A percentile compares a stretch with the other conserved stretches of the same genome.
Evolutionary conservation across 805 yeast species (phyloP).

Genomic region (Metschnikowia dekortorum): DNA sequence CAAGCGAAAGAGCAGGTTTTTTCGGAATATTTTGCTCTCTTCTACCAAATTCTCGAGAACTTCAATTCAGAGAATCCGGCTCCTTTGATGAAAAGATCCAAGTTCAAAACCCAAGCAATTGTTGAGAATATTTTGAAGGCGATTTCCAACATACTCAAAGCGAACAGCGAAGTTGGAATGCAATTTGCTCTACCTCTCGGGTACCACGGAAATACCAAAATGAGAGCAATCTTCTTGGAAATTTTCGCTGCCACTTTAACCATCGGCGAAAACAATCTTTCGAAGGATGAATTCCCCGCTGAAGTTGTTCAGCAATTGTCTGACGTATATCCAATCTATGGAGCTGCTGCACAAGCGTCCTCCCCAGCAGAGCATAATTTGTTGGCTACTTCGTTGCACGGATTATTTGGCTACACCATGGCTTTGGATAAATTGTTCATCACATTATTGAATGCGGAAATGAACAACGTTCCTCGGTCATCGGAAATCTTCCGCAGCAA

Average conservation of each 20-base stretch:
- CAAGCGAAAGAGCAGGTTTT: slow-evolving; percentile 59
- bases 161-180: slow-evolving; percentile 75
- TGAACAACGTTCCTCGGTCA: slow-evolving; percentile 52
- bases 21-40: slow-evolving; percentile 63
- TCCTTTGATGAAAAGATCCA: slow-evolving; percentile 22
- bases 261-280: slow-evolving; percentile 24
- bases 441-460: slow-evolving; percentile 58
- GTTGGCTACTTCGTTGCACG: slow-evolving; percentile 60
- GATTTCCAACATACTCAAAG: slow-evolving; percentile 62
- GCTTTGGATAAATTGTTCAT: slow-evolving; percentile 45
- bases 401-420: slow-evolving; percentile 42
- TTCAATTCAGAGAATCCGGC: slow-evolving; percentile 25
- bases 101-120: slow-evolving; percentile 53
- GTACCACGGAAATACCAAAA: slow-evolving; percentile 59
- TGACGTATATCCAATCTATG: slow-evolving; percentile 39
- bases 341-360: slow-evolving; percentile 56
- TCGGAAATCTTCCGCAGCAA: slow-evolving; percentile 77
- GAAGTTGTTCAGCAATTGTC: slow-evolving; percentile 24
- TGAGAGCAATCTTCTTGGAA: slow-evolving; percentile 68
- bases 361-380: slow-evolving; percentile 68
- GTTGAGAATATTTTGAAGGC: slow-evolving; percentile 62
- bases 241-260: slow-evolving; percentile 67
- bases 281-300: slow-evolving; percentile 26
- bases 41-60: slow-evolving; percentile 50
- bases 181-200: slow-evolving; percentile 75